Evolutionary conservation across 2,329 filamentous ascomycete species (phyloP).

Genomic region (Phialophora macrospora): DNA sequence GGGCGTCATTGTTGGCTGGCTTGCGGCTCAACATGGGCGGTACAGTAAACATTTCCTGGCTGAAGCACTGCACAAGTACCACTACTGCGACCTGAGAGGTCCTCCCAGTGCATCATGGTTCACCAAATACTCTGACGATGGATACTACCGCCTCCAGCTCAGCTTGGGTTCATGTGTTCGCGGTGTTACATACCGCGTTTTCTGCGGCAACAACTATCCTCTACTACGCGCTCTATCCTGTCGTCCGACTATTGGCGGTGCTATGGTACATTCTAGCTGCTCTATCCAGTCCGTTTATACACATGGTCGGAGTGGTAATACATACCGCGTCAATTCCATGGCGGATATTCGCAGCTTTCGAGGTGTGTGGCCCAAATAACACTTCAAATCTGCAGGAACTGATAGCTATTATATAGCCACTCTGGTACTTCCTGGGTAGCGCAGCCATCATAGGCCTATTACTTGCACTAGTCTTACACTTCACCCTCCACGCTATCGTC

Average conservation of each 20-base stretch:
- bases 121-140: background rate
- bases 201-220: slow-evolving; percentile 40
- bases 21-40: slow-evolving; percentile 15
- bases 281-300: slow-evolving; percentile 55
- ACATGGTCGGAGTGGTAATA: slow-evolving; percentile 52
- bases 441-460: slow-evolving; percentile 70
- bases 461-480: slow-evolving; percentile 64
- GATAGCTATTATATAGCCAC: slow-evolving; percentile 44
- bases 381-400: background rate
- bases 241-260: slow-evolving; percentile 46
- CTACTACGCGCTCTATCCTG: slow-evolving; percentile 46
- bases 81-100: background rate
- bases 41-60: slow-evolving; percentile 1
- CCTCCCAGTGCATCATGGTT: slow-evolving; percentile 13
- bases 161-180: slow-evolving; percentile 29
- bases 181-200: slow-evolving; percentile 19
- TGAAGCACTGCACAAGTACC: background rate
- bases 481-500: slow-evolving; percentile 61
- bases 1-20: slow-evolving; percentile 12
- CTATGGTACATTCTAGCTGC: slow-evolving; percentile 47
- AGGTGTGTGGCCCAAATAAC: slow-evolving; percentile 51
- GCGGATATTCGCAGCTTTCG: slow-evolving; percentile 57
- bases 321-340: slow-evolving; percentile 56
- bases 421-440: slow-evolving; percentile 64
- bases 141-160: slow-evolving; percentile 20